Evolutionary conservation across 2,329 filamentous ascomycete species (phyloP), one percentile per base, ranked within the genome.

Genomic region (Stylonectria norvegica): DNA sequence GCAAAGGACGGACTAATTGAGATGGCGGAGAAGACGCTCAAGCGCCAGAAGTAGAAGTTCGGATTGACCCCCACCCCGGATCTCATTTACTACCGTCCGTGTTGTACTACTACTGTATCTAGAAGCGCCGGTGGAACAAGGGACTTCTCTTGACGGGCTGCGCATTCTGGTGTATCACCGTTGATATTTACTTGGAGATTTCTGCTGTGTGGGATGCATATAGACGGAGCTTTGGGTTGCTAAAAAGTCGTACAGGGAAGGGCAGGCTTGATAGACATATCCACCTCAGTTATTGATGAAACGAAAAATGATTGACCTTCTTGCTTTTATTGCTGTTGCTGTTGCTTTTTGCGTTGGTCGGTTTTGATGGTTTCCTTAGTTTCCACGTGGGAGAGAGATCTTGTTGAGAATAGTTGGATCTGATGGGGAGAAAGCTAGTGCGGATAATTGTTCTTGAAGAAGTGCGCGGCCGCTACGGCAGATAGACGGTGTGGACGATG

Each of bases 11-110:
- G 91, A 0, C 72, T 98, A 28, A 72, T 95, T 32, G 89, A 96
- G 59, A 96, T 97, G 88, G 94, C 89, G 53, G 78, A 84, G 55
- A 96, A 95, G 72, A 89, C 90, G 12, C 80, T 95, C 71, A 84
- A 89, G 67, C 78, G 91, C 58, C 78, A 89, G 63, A 96, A 95
- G 67, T 97, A 73, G 57, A 42, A n/a, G n/a, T 18, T n/a, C n/a
- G n/a, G n/a, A n/a, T n/a, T n/a, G n/a, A n/a, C n/a, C n/a, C n/a
- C n/a, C n/a, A n/a, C n/a, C n/a, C n/a, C n/a, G n/a, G n/a, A n/a
- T n/a, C n/a, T n/a, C n/a, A n/a, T n/a, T n/a, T 25, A 25, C 12
- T 10, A 6, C 27, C 6, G 30, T 30, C 40, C 25, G 39, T 38
- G 30, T 40, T 57, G 53, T 54, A 58, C 38, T 34, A 34, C 12